These are phyloP conservation scores for Myrmaecium sp. DNA, from an alignment of 2,329 filamentous ascomycete genomes.

Conservation along the genomic window DNA sequence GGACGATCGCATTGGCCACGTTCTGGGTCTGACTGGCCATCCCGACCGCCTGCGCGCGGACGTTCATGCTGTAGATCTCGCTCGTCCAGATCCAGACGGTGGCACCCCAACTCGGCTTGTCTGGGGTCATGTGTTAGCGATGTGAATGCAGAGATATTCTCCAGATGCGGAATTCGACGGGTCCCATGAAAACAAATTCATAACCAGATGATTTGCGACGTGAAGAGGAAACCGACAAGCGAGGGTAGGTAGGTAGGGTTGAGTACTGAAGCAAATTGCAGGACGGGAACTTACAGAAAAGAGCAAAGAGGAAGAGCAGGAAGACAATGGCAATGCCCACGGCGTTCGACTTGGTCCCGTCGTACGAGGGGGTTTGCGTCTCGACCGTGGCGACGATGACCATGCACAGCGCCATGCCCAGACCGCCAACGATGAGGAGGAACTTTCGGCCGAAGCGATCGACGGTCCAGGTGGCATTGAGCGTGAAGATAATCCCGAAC, in stretches of 20 bases:
- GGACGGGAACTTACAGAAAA: conserved; percentile 37
- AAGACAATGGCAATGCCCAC: conserved; percentile 54
- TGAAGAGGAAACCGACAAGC: too few species aligned
- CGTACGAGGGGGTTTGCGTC: conserved; percentile 38
- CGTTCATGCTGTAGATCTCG: conserved; percentile 54
- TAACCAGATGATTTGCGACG: too few species aligned
- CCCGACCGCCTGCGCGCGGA: conserved; percentile 52
- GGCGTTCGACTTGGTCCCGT: conserved; percentile 37
- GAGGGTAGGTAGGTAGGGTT: conserved; percentile 1
- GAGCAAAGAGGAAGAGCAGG: conserved; percentile 47
- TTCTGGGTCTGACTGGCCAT: conserved; percentile 43
- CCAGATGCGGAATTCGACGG: too few species aligned
- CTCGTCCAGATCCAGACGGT: conserved; percentile 57
- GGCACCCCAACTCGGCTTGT: conserved; percentile 54
- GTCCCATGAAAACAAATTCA: too few species aligned
- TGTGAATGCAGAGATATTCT: conserved; percentile 6
- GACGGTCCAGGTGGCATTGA: conserved; percentile 57
- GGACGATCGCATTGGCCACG: conserved; percentile 49
- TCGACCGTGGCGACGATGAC: conserved; percentile 43
- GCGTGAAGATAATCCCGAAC: conserved; percentile 54
- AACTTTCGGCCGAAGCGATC: conserved; percentile 56
- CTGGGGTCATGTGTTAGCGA: conserved; percentile 16
- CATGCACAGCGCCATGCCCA: conserved; percentile 57
- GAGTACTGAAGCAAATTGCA: too few species aligned
- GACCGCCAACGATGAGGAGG: conserved; percentile 49